phyloP scores from a whole-genome alignment of 2,329 filamentous ascomycete species.

The Fusarium ambrosium region DNA sequence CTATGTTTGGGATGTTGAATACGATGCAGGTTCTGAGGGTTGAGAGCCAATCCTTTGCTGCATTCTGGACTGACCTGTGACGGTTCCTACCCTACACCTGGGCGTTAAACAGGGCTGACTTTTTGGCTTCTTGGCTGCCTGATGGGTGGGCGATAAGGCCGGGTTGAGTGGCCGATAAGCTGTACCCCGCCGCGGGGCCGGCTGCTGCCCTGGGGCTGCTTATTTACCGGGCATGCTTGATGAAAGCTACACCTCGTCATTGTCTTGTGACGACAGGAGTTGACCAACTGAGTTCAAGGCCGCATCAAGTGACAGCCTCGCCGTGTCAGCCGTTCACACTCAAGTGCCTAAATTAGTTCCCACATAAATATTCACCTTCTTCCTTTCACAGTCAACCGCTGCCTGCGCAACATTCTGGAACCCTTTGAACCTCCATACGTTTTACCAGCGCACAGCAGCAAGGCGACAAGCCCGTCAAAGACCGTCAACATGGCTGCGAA shows the following conservation, averaged over 20 bases:
- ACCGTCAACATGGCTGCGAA: constrained; percentile 61
- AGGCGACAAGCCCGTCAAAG: constrained; percentile 1
- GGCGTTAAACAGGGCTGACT: not conserved
- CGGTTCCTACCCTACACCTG: constrained; percentile 1
- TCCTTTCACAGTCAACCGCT: not conserved
- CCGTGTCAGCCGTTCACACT: constrained; percentile 33
- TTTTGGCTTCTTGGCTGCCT: not conserved
- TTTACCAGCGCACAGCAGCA: not conserved
- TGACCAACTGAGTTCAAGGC: constrained; percentile 34
- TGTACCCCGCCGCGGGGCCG: constrained; percentile 45
- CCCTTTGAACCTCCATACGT: constrained; percentile 21
- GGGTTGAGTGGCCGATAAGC: not conserved
- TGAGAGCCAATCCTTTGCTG: not conserved
- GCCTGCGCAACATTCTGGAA: constrained; percentile 1
- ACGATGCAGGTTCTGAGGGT: not conserved
- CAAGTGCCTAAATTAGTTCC: constrained; percentile 4
- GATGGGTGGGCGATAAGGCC: constrained; percentile 23
- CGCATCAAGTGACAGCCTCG: constrained; percentile 46
- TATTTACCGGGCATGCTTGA: constrained; percentile 1
- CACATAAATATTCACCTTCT: not conserved
- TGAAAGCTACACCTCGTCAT: constrained; percentile 41
- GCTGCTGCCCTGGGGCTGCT: constrained; percentile 28
- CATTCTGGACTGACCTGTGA: not conserved
- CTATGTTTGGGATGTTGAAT: not conserved
- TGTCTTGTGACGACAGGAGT: constrained; percentile 33